Base-by-base conservation (phyloP, 225 moss, liverwort and hornwort genomes). In the Pseudoscleropodium purum region DNA sequence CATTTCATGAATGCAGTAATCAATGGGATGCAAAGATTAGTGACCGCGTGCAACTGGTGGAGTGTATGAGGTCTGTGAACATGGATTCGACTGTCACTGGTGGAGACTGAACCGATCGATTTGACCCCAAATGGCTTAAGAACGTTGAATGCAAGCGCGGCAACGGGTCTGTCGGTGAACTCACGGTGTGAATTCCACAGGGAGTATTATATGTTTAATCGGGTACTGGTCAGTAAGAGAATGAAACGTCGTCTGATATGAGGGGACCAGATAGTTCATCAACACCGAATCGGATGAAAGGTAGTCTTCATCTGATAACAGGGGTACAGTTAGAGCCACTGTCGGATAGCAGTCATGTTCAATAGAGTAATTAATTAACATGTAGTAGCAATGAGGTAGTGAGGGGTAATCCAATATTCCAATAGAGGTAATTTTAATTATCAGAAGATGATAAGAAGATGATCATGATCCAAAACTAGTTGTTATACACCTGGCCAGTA, bases 401-500 rank as follows among this genome's bases (percentile, higher is more conserved):
- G 61, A 81, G 88, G 75, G 86, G 69, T 84, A 81, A 76, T 90
- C 92, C 87, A 89, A 76, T 90, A 92, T 85, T 89, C 89, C 86
- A 89, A 59, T 90, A 93, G 89, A 93, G 92, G 90, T 90, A 89
- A 87, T 75, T 65, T 39, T 72, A 70, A 61, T 90, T 92, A 86
- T 88, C 88, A 89, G 87, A 62, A 68, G 84, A 79, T 73, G 79
- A 86, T 88, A 86, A 89, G 87, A 62, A 68, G 84, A 79, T 73
- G 79, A 83, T 36, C 82, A 92, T 87, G 88, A 90, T 89, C 62
- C 89, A 82, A 79, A 68, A 87, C 83, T 90, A 89, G 79, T 86
- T 65, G 83, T 85, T 76, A 43, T 59, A 57, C 62, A 87, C 78
- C 77, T 86, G 88, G 78, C 85, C 84, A 86, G 90, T 92, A 84